Base-by-base conservation (phyloP, 306 rosid genomes). In the Rosa chinensis region DNA sequence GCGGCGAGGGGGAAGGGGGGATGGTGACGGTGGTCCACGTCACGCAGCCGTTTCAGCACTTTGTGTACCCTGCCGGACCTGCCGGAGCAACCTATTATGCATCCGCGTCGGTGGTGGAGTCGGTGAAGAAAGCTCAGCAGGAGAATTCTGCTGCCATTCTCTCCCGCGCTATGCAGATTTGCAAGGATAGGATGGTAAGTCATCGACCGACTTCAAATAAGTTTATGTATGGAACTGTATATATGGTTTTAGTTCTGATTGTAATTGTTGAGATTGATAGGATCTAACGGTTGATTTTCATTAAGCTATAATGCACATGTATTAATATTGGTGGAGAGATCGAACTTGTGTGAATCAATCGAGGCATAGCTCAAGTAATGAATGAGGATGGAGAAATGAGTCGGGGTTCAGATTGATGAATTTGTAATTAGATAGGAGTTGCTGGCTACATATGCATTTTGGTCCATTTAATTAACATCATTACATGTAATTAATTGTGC, bases 91-190 rank as follows among this genome's bases (percentile, higher is more conserved):
- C 80, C 0, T 72, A 71, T 37, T 91, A 89, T 81, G 76, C 92
- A 1, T 44, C 92, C 43, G 37, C 84, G 17, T 35, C 66, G 20
- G 77, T 88, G 50, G 76, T 74, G 82, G 97, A 91, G 1, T 89
- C 97, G 0, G 89, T 88, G 82, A 85, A 85, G 84, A 91, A 88
- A 73, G 90, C 88, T 7, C 89, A 91, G n/a, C 86, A 88, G 82
- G 89, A 87, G 62, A 76, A 28, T 52, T 77, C 93, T 6, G 82
- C 92, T 8, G 50, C 58, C 2, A 8, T 92, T 20, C 78, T 89
- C 14, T 82, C 98, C 3, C 78, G 85, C 23, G 93, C 92, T 9
- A 64, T 83, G 67, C 58, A 87, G 75, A 80, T 93, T 74, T 93
- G 97, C 85, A 88, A 73, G 73, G 88, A 88, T 21, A 89, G 74